Percentiles rank a stretch among this genome's conserved stretches.
Conservation (phyloP, 1,139 yeast genomes). For the Diutina ranongensis region DNA sequence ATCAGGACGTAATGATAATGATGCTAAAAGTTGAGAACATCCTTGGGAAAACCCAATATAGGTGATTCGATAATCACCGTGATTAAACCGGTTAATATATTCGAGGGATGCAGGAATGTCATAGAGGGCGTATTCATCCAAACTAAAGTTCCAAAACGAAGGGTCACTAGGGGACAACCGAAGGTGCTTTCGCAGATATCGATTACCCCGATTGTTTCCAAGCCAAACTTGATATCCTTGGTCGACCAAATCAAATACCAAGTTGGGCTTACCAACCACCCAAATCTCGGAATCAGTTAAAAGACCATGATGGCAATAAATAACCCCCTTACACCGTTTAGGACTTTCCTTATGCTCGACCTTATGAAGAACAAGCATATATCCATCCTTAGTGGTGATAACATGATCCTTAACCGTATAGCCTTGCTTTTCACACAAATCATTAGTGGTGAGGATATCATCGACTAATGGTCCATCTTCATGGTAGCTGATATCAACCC, state of each 20-base stretch:
- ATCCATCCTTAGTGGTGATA: slow-evolving; percentile 38
- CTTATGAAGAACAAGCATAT: slow-evolving; percentile 30
- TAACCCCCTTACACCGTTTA: slow-evolving; percentile 11
- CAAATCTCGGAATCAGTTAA: slow-evolving; percentile 35
- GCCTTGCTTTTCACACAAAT: slow-evolving; percentile 19
- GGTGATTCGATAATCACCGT: slow-evolving; percentile 13
- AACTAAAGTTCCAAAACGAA: slow-evolving; percentile 72
- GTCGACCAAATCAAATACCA: slow-evolving; percentile 21
- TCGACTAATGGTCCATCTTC: not conserved
- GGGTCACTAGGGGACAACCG: slow-evolving; percentile 13
- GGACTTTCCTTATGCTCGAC: slow-evolving; percentile 11
- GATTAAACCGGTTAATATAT: slow-evolving; percentile 29
- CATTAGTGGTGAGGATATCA: not conserved
- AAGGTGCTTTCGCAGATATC: slow-evolving; percentile 28
- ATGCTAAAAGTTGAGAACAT: slow-evolving; percentile 33
- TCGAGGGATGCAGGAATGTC: slow-evolving; percentile 75
- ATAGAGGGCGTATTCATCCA: slow-evolving; percentile 75
- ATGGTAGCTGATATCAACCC: not conserved
- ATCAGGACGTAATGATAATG: slow-evolving; percentile 26
- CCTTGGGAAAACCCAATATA: slow-evolving; percentile 38
- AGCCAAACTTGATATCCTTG: slow-evolving; percentile 27
- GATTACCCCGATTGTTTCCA: slow-evolving; percentile 27
- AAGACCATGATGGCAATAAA: slow-evolving; percentile 37
- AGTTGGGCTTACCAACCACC: slow-evolving; percentile 26
- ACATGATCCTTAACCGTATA: slow-evolving; percentile 63